Conservation (phyloP, 1,284 basidiomycete species). For the Sporisorium exsertum region DNA sequence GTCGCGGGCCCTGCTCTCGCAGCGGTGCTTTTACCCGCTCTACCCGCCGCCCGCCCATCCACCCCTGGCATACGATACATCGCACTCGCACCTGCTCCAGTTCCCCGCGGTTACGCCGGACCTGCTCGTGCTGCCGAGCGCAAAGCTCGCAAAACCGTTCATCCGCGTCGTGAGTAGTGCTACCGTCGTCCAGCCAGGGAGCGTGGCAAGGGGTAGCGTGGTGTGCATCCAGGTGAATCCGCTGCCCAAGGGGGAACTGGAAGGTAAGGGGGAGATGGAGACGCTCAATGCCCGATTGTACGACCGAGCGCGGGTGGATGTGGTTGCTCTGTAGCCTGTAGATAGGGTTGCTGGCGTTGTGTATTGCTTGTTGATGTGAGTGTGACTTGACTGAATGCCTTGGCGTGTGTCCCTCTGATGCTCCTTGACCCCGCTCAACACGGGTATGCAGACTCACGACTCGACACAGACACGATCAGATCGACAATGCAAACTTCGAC, state of each 20-base stretch:
- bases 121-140: constrained; percentile 83
- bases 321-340: constrained; percentile 36
- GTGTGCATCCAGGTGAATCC: constrained; percentile 35
- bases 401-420: no score
- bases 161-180: constrained; percentile 76
- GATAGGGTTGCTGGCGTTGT: no score
- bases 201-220: neutral
- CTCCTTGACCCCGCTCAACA: no score
- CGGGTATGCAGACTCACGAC: no score
- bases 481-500: no score
- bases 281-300: constrained; percentile 36
- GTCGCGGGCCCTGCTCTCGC: constrained; percentile 81
- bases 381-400: no score
- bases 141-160: constrained; percentile 35
- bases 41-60: constrained; percentile 87
- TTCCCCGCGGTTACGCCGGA: constrained; percentile 75
- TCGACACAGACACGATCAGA: no score
- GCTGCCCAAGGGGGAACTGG: constrained; percentile 1
- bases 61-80: constrained; percentile 68
- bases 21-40: constrained; percentile 93
- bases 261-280: neutral
- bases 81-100: constrained; percentile 55
- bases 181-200: constrained; percentile 76
- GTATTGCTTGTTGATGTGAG: no score
- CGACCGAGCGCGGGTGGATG: constrained; percentile 45